Evolutionary conservation across 306 rosid genomes (phyloP).

Genomic region (Potentilla sterilis): DNA sequence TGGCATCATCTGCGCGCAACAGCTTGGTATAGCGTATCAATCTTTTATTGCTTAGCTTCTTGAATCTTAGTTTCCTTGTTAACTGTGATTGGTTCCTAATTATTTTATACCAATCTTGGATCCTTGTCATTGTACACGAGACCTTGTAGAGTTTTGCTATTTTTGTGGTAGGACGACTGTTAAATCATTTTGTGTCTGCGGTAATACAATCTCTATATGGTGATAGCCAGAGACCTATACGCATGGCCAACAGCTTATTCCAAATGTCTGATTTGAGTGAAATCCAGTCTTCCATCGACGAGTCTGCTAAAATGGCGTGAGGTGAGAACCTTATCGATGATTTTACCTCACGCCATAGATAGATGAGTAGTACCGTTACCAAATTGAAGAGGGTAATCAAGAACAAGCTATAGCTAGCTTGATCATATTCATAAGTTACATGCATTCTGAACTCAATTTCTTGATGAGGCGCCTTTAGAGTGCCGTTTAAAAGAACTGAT

Average conservation of each 20-base stretch:
- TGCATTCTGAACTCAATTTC: neutral
- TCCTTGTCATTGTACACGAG: neutral
- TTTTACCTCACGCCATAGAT: neutral
- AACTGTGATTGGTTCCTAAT: neutral
- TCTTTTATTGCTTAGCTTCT: neutral
- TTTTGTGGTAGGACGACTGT: neutral
- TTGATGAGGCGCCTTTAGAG: neutral
- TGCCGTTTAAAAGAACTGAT: neutral
- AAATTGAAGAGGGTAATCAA: neutral
- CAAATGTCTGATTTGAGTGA: neutral
- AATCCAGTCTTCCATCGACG: neutral
- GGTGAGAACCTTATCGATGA: neutral
- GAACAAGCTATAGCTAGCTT: neutral
- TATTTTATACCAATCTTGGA: neutral
- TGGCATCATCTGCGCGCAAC: neutral
- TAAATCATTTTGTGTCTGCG: neutral
- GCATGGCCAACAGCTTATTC: neutral
- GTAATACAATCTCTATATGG: neutral
- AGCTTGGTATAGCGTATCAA: neutral
- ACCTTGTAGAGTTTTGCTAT: neutral
- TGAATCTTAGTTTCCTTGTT: neutral
- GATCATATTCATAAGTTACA: neutral
- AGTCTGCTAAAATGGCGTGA: neutral
- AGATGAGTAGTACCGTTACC: neutral
- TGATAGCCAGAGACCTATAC: neutral